Conservation (phyloP, 441 rosid genomes). For the Cnidoscolus chayamansa region DNA sequence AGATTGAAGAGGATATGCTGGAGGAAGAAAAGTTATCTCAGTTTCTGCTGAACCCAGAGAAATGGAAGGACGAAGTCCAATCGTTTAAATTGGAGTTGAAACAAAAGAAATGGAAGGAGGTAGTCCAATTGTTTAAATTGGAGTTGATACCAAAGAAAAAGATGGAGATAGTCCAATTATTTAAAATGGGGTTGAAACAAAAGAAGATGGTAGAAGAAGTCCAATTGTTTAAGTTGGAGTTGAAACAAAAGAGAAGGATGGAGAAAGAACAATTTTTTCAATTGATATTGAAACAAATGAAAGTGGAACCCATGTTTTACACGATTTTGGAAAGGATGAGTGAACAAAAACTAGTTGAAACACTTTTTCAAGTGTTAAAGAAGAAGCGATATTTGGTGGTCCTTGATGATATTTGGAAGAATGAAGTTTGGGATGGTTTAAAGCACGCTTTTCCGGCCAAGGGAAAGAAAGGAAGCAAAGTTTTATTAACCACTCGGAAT, state of each 20-base stretch:
- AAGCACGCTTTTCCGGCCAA: conserved; percentile 22
- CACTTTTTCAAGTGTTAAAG: conserved; percentile 16
- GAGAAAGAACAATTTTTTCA: neutral
- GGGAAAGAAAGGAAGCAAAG: conserved; percentile 27
- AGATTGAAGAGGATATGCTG: no score
- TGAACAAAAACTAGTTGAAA: conserved; percentile 25
- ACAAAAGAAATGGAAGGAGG: no score
- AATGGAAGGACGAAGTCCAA: no score
- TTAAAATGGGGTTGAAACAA: no score
- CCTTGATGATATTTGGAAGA: conserved; percentile 37
- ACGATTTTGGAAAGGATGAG: conserved; percentile 19
- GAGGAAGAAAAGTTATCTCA: no score
- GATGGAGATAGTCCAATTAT: no score
- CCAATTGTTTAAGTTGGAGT: no score
- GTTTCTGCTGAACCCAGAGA: no score
- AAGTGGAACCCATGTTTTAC: neutral
- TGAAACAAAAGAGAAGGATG: no score
- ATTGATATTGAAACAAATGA: neutral
- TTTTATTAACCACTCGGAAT: conserved; percentile 31
- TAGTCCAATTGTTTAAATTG: neutral
- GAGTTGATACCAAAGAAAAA: neutral
- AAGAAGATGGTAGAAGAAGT: no score
- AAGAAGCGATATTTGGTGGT: conserved; percentile 34
- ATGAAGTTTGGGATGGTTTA: conserved; percentile 28
- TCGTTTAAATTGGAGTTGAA: no score